phyloP scores from a whole-genome alignment of 345 rosid species.

The Erucastrum elatum region DNA sequence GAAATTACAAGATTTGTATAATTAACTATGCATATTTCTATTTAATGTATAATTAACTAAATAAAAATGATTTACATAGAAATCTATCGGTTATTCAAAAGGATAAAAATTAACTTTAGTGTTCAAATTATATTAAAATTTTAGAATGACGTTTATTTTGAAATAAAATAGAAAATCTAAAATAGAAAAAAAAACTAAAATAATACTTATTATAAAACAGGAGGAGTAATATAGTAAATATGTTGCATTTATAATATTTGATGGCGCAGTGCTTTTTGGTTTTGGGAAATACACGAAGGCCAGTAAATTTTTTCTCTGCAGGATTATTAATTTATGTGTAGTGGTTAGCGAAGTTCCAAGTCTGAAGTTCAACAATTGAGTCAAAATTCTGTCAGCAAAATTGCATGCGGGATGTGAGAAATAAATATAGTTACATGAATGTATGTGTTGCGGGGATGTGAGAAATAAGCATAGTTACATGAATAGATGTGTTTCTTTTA shows the following conservation, averaged over 20 bases:
- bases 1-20: no score
- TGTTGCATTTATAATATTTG: background rate
- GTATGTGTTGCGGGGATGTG: conserved; percentile 9
- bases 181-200: no score
- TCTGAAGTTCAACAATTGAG: conserved; percentile 18
- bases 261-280: background rate
- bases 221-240: background rate
- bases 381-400: conserved; percentile 27
- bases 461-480: background rate
- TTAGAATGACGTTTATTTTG: no score
- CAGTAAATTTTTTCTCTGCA: conserved; percentile 5
- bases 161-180: no score
- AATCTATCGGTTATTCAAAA: no score
- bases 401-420: conserved; percentile 24
- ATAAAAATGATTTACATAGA: no score
- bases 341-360: conserved; percentile 20
- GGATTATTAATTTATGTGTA: conserved; percentile 6
- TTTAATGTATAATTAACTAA: no score
- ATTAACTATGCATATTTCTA: no score
- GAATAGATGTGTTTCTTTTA: background rate
- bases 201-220: no score
- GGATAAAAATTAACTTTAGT: no score
- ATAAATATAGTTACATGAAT: background rate
- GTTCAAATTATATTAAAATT: no score
- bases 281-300: conserved; percentile 22